Evolutionary conservation across 345 rosid genomes (phyloP).

Genomic region (Erodium maritimum): DNA sequence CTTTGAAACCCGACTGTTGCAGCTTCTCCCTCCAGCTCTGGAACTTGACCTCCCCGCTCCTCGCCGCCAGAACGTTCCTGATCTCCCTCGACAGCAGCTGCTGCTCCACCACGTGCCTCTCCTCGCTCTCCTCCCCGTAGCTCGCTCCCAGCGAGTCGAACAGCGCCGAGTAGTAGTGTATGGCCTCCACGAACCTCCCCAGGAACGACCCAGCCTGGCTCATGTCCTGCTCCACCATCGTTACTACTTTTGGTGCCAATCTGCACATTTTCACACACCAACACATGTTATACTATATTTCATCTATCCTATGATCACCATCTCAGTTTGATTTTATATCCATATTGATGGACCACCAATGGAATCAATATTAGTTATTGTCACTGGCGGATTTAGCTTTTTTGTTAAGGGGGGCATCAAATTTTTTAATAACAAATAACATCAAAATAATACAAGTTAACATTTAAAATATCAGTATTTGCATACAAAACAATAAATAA

Average conservation of each 20-base stretch:
- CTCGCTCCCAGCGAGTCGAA: conserved; percentile 93
- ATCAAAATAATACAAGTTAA: too few species aligned
- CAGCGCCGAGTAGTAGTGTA: conserved; percentile 92
- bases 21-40: conserved; percentile 94
- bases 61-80: conserved; percentile 62
- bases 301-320: too few species aligned
- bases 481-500: too few species aligned
- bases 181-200: conserved; percentile 93
- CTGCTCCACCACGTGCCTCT: conserved; percentile 93
- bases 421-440: too few species aligned
- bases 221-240: conserved; percentile 92
- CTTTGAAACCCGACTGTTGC: conserved; percentile 72
- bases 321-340: too few species aligned
- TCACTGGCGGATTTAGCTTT: too few species aligned
- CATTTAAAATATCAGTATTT: too few species aligned
- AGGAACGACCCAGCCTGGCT: conserved; percentile 87
- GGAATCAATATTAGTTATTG: too few species aligned
- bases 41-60: conserved; percentile 64
- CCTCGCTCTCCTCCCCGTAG: conserved; percentile 94
- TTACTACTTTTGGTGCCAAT: conserved; percentile 90
- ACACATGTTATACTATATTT: too few species aligned
- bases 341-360: too few species aligned
- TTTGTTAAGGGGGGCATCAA: too few species aligned
- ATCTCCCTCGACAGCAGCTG: conserved; percentile 87
- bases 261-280: too few species aligned